phyloP scores from a whole-genome alignment of 2,329 filamentous ascomycete species.

The Clarireedia hainanense region DNA sequence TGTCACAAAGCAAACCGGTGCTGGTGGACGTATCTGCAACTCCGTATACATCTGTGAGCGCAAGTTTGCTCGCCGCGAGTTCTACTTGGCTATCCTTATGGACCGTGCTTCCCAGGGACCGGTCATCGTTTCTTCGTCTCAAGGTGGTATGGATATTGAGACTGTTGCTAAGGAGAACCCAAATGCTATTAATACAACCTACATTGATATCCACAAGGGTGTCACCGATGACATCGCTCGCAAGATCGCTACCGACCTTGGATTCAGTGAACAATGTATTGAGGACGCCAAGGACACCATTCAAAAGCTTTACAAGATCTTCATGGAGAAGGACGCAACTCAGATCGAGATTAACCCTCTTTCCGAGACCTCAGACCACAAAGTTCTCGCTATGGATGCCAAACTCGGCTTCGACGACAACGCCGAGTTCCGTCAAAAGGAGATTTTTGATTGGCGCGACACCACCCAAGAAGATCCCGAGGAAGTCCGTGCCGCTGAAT shows the following conservation, averaged over 20 bases:
- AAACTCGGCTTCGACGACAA: slow-evolving; percentile 99
- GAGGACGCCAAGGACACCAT: slow-evolving; percentile 93
- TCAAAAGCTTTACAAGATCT: slow-evolving; percentile 98
- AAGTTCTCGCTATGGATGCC: slow-evolving; percentile 98
- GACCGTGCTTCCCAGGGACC: slow-evolving; percentile 85
- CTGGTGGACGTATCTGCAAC: slow-evolving; percentile 87
- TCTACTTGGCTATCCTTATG: slow-evolving; percentile 98
- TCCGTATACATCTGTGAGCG: slow-evolving; percentile 98
- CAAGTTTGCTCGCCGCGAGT: slow-evolving; percentile 98
- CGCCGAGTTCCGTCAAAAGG: slow-evolving; percentile 95
- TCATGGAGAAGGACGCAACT: slow-evolving; percentile 95
- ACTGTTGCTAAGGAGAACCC: slow-evolving; percentile 96
- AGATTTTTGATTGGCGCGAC: slow-evolving; percentile 90
- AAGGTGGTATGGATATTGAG: slow-evolving; percentile 99
- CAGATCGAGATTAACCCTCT: slow-evolving; percentile 99
- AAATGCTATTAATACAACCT: slow-evolving; percentile 88
- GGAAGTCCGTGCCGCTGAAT: slow-evolving; percentile 93
- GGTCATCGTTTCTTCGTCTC: slow-evolving; percentile 94
- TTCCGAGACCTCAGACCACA: slow-evolving; percentile 94
- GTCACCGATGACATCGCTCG: slow-evolving; percentile 93
- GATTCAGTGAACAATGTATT: slow-evolving; percentile 96
- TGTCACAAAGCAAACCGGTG: slow-evolving; percentile 98
- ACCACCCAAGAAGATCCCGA: slow-evolving; percentile 93
- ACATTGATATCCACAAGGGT: slow-evolving; percentile 87
- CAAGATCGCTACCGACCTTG: slow-evolving; percentile 82